Percentiles rank a stretch among this genome's conserved stretches.
Evolutionary conservation across 1,284 basidiomycete genomes (phyloP).

Genomic region (Tilletia walkeri): DNA sequence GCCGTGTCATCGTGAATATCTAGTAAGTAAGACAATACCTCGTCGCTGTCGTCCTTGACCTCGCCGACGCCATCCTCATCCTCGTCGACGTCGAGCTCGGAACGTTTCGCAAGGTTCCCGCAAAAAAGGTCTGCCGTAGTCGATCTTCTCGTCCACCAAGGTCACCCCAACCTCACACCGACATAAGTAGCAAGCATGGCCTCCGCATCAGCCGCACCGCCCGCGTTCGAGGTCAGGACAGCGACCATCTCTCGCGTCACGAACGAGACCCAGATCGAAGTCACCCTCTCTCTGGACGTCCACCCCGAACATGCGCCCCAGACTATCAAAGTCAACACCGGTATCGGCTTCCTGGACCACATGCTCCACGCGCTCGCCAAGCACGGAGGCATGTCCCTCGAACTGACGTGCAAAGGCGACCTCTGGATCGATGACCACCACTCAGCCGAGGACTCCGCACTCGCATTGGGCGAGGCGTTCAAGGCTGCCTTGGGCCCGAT

Average conservation of each 20-base stretch:
- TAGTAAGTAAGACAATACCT: not conserved
- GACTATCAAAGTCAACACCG: slow-evolving; percentile 81
- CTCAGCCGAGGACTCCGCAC: slow-evolving; percentile 89
- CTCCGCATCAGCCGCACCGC: slow-evolving; percentile 3
- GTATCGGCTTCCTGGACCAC: slow-evolving; percentile 97
- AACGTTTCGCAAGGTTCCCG: not conserved
- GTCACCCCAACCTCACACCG: no score
- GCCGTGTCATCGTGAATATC: not conserved
- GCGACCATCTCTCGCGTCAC: slow-evolving; percentile 83
- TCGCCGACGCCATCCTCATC: not conserved
- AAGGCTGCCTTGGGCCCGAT: slow-evolving; percentile 92
- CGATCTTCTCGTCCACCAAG: no score
- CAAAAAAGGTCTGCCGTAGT: no score
- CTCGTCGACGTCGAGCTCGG: slow-evolving; percentile 5
- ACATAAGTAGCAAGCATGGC: not conserved
- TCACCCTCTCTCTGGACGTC: slow-evolving; percentile 79
- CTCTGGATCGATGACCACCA: slow-evolving; percentile 99
- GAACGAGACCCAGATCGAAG: slow-evolving; percentile 85
- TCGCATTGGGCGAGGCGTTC: slow-evolving; percentile 89
- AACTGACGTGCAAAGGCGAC: slow-evolving; percentile 88
- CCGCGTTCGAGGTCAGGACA: slow-evolving; percentile 50
- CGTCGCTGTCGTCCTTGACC: not conserved
- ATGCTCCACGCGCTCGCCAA: slow-evolving; percentile 56
- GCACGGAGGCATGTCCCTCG: slow-evolving; percentile 65
- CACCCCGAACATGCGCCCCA: slow-evolving; percentile 68